Evolutionary conservation across 2,329 filamentous ascomycete species (phyloP).

Genomic region (Aspergillus amoenus): DNA sequence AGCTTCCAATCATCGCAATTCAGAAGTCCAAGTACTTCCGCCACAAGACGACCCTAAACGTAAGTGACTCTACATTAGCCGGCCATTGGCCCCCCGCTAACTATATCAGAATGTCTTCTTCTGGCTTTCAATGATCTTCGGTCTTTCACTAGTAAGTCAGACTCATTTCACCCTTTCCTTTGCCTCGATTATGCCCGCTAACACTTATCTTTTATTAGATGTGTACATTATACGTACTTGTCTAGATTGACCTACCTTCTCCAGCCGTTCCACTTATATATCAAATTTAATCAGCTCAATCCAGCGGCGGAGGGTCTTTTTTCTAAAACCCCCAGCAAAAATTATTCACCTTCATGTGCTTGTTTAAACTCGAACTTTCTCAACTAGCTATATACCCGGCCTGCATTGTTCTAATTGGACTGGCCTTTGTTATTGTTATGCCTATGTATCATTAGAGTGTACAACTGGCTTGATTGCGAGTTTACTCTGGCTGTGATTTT

Average conservation of each 20-base stretch:
- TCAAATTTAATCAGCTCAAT: neutral
- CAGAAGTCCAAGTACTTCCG: slow-evolving; percentile 78
- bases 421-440: neutral
- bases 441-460: neutral
- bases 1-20: slow-evolving; percentile 90
- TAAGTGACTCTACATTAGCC: slow-evolving; percentile 28
- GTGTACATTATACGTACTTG: slow-evolving; percentile 61
- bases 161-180: neutral
- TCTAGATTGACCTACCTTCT: slow-evolving; percentile 32
- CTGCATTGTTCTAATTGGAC: slow-evolving; percentile 1
- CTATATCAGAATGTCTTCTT: slow-evolving; percentile 70
- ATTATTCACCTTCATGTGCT: neutral
- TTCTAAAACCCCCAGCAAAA: too few relatives aligned
- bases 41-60: slow-evolving; percentile 73
- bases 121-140: slow-evolving; percentile 89
- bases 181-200: neutral
- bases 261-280: neutral
- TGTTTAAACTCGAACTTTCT: neutral
- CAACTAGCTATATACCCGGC: slow-evolving; percentile 5
- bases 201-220: slow-evolving; percentile 43
- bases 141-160: slow-evolving; percentile 70
- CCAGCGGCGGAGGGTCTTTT: neutral
- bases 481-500: neutral
- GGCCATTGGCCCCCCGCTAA: neutral
- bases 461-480: neutral